Conservation (phyloP, 805 yeast species). For the Hanseniaspora opuntiae region DNA sequence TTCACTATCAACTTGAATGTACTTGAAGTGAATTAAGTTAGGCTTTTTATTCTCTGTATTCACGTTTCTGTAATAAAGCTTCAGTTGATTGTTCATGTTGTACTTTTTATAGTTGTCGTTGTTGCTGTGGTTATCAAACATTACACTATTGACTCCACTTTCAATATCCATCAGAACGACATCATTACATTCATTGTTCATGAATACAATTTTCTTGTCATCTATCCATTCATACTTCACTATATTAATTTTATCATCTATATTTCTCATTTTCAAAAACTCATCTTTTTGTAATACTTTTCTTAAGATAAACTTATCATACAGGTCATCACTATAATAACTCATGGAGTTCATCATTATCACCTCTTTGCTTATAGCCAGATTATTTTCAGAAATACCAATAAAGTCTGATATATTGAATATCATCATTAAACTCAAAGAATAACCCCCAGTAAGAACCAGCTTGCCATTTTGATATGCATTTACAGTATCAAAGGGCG, state of each 20-base stretch:
- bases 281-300: background rate
- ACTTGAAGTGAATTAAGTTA: background rate
- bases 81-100: constrained; percentile 3
- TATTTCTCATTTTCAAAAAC: background rate
- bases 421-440: background rate
- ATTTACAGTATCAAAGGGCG: background rate
- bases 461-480: background rate
- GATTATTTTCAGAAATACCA: background rate
- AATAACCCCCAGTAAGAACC: constrained; percentile 8
- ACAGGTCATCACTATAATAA: constrained; percentile 3
- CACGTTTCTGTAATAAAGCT: constrained; percentile 1
- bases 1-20: background rate
- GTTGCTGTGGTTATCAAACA: background rate
- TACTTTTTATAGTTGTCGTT: constrained; percentile 2
- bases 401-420: background rate
- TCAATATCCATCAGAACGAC: background rate
- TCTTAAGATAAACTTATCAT: constrained; percentile 10
- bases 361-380: background rate
- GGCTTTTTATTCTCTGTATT: background rate
- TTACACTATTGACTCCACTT: background rate
- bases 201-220: background rate
- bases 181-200: background rate
- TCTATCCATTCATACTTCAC: background rate
- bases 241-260: background rate
- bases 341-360: background rate